Evolutionary conservation across 202 grass and related monocot species (phyloP), one percentile per base, ranked within the genome.

Genomic region (Eragrostis tef): DNA sequence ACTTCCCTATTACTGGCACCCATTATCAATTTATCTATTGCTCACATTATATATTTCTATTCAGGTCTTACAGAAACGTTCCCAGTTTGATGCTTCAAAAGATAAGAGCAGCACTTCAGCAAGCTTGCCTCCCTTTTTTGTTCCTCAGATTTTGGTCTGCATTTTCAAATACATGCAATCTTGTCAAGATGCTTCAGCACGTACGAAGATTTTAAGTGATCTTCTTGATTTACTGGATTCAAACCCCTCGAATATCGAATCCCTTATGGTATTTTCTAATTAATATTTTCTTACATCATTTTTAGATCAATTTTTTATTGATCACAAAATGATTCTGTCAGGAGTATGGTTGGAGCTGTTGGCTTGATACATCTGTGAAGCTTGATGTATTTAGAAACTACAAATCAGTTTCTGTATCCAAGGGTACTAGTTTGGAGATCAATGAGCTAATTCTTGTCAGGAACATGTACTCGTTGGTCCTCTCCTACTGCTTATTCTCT

Each of bases 71-170:
- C 95, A 94, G 82, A 94, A 98, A 88, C 84, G 75, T 43, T 78
- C 85, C 65, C 88, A 87, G 67, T 67, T 63, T 85, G 90, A 93
- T 64, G 47, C 57, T 70, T 85, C 75, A 67, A 93, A 93, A 78
- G 93, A 80, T 87, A 91, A 66, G 26, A 88, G 83, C 66, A 80
- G 53, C 65, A 83, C 50, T 57, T 88, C 87, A 61, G 68, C 47
- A 15, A 87, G 74, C 52, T 82, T 92, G 53, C 85, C 92, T 92
- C 95, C 88, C 54, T 94, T 94, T 84, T 82, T 84, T 69, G 92
- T 98, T 82, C 95, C 95, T 86, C 95, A 98, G 79, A 94, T 94
- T 86, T 89, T 98, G 80, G 84, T 92, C 44, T 94, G 94, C 67
- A 91, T 98, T 73, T 94, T 98, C 86, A 89, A 89, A 81, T 91